These are phyloP conservation scores for Balakata baccata DNA, from an alignment of 345 rosid genomes.

Conservation along the genomic window DNA sequence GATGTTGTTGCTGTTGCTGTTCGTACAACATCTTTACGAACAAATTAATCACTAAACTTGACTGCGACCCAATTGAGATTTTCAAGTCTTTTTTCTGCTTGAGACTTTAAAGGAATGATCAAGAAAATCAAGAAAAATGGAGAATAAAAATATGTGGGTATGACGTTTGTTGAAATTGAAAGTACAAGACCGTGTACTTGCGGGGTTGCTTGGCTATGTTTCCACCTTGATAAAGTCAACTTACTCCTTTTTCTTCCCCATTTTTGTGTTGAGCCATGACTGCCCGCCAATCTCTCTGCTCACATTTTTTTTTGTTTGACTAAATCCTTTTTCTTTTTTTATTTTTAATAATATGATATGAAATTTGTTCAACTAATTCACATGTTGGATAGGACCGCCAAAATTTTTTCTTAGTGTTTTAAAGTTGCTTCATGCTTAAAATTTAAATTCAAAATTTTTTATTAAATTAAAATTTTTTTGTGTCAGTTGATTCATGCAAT, in stretches of 20 bases:
- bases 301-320: not conserved
- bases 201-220: constrained; percentile 30
- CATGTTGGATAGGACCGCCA: too few relatives aligned
- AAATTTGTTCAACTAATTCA: too few relatives aligned
- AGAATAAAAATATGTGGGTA: not conserved
- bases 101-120: constrained; percentile 13
- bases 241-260: not conserved
- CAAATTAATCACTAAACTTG: not conserved
- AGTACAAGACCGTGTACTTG: constrained; percentile 26
- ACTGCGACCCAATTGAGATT: not conserved
- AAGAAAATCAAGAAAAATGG: not conserved
- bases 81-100: too few relatives aligned
- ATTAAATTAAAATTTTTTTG: too few relatives aligned
- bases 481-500: too few relatives aligned
- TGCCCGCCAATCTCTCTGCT: not conserved
- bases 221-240: constrained; percentile 21
- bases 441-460: too few relatives aligned
- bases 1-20: constrained; percentile 26
- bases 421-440: too few relatives aligned
- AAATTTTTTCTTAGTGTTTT: too few relatives aligned
- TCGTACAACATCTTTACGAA: constrained; percentile 34
- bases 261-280: not conserved
- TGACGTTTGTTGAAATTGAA: constrained; percentile 17
- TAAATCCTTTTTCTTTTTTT: not conserved
- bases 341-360: too few relatives aligned